These are phyloP conservation scores for Vitis hybrid DNA, from an alignment of 177 flowering plant genomes.

Conservation along the genomic window DNA sequence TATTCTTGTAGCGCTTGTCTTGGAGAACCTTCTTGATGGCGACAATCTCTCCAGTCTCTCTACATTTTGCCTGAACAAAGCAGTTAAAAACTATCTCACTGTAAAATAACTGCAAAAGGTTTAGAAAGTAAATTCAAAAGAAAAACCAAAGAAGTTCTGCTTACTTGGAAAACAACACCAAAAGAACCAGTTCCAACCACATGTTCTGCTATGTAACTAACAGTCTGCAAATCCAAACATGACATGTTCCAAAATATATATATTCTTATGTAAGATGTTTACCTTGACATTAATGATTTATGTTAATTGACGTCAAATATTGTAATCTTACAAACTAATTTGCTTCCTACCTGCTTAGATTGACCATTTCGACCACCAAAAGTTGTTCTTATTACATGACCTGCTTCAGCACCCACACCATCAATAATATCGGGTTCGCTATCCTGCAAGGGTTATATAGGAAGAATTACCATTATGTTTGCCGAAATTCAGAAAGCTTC, in stretches of 20 bases:
- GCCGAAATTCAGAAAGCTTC: background rate
- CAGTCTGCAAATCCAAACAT: constrained; percentile 43
- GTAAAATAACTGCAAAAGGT: background rate
- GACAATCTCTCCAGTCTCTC: constrained; percentile 95
- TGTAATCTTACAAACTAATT: constrained; percentile 1
- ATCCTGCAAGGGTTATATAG: constrained; percentile 46
- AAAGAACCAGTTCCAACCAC: constrained; percentile 99
- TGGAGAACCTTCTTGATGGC: constrained; percentile 98
- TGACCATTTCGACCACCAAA: constrained; percentile 90
- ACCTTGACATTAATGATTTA: too few relatives aligned
- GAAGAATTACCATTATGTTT: background rate
- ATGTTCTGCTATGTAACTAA: constrained; percentile 93
- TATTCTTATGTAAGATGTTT: background rate
- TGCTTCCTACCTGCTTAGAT: constrained; percentile 69
- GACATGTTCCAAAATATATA: constrained; percentile 1
- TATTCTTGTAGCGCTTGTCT: constrained; percentile 96
- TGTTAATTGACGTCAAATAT: too few relatives aligned
- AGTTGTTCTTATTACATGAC: constrained; percentile 82
- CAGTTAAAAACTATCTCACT: constrained; percentile 3
- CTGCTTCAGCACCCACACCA: constrained; percentile 91
- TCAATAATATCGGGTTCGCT: constrained; percentile 90
- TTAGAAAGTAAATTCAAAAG: background rate
- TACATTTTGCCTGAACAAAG: constrained; percentile 80
- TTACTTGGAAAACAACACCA: constrained; percentile 94
- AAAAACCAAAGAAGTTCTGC: constrained; percentile 3